phyloP scores from a whole-genome alignment of 2,329 filamentous ascomycete species.

The Botrytis pseudocinerea region DNA sequence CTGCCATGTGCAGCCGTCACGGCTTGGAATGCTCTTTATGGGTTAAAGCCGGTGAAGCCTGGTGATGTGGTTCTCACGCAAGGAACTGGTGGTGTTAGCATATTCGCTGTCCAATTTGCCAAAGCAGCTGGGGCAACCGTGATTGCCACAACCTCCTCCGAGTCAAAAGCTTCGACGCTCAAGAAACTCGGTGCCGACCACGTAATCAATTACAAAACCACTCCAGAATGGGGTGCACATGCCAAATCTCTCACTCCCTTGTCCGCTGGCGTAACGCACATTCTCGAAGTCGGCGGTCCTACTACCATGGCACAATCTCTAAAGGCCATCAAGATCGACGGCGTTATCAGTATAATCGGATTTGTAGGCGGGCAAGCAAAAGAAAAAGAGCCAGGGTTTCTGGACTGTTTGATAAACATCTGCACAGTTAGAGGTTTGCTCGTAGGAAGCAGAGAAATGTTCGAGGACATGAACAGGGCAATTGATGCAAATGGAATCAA shows the following conservation, averaged over 20 bases:
- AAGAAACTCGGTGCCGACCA: conserved; percentile 46
- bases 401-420: conserved; percentile 40
- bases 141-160: conserved; percentile 46
- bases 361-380: conserved; percentile 39
- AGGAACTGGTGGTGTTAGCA: conserved; percentile 47
- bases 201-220: conserved; percentile 48
- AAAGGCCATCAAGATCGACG: conserved; percentile 45
- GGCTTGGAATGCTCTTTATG: conserved; percentile 59
- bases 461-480: conserved; percentile 54
- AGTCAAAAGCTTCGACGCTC: conserved; percentile 42
- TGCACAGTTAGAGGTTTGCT: conserved; percentile 50
- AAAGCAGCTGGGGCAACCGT: conserved; percentile 46
- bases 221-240: conserved; percentile 44
- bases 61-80: conserved; percentile 46
- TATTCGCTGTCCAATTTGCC: conserved; percentile 45
- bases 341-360: conserved; percentile 45
- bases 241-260: conserved; percentile 43
- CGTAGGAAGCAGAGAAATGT: conserved; percentile 49
- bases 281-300: conserved; percentile 49
- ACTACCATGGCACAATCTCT: conserved; percentile 45
- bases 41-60: conserved; percentile 43
- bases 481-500: conserved; percentile 50
- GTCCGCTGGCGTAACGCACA: conserved; percentile 45
- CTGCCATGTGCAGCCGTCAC: conserved; percentile 55
- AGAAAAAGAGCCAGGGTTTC: conserved; percentile 35